Base-by-base conservation (phyloP, 1,284 basidiomycete genomes). In the Cystobasidium slooffiae region DNA sequence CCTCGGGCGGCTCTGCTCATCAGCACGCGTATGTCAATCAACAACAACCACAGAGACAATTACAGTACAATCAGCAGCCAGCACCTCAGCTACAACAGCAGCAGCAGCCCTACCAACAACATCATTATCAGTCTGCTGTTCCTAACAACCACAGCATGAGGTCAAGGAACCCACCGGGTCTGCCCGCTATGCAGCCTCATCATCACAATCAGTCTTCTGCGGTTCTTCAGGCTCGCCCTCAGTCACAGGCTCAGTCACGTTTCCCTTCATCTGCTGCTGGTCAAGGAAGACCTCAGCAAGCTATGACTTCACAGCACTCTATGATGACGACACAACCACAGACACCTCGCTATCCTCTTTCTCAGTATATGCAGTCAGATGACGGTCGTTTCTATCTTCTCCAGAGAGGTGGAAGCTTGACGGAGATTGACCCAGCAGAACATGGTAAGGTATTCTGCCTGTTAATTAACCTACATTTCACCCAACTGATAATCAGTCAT, bases 351-450 rank as follows among this genome's bases (percentile, higher is more conserved):
- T 31, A 22, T 16, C 20, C 6, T 16, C 61, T 44, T 39, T 20
- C 43, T 8, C 47, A 63, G 31, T 12, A 46, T 12, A 22, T 24
- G 31, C 6, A 5, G 6, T 12, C 16, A 20, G 47, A 24, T 43
- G 20, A 66, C 2, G 64, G 64, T 16, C 47, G 53, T 39, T 66
- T 52, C 51, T 66, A 52, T 20, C 6, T 53, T 20, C 6, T 53
- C 12, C n/a, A 53, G 31, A 47, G 44, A n/a, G 6, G 24, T 9
- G 43, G 7, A 6, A 49, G 49, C 22, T 9, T 53, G 6, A 16
- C 37, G 20, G 64, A 66, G 20, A 41, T 66, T 12, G 64, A 66
- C 41, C 64, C 64, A 6, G 44, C 53, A 22, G n/a, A 52, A 31
- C 51, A 53, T 53, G 46, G 64, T 66, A 24, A 41, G 51, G 24